Evolutionary conservation across 164 flowering plant species (phyloP), one percentile per base, ranked within the genome.

Genomic region (Dillenia turbinata): DNA sequence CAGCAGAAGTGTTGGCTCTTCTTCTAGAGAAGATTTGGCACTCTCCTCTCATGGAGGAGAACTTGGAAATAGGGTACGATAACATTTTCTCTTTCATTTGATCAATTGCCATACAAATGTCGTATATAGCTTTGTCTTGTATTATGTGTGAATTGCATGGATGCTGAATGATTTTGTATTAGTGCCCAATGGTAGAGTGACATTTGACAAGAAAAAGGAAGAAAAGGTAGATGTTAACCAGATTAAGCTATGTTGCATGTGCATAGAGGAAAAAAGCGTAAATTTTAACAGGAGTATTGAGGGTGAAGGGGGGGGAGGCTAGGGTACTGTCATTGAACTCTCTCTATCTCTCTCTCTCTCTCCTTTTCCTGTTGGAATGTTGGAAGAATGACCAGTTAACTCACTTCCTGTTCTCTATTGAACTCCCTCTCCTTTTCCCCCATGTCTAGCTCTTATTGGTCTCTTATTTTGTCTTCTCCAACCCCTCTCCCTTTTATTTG

Each of bases 31-130:
- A 69, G 76, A 75, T 62, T 55, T 77, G 53, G 76, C 52, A 24
- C 54, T 77, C 43, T 54, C 43, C 44, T 62, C 76, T 14, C 76
- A 64, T 58, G 83, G 73, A 15, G 76, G 75, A 64, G 85, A 83
- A 62, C 61, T 47, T 60, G 80, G 59, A 17, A 81, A 75, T 66
- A 74, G 75, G 85, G 96, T 87, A 57, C n/a, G 81, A 11, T 55
- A 57, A 52, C 45, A 43, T 14, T 52, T 48, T 66, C 24, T 16
- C 59, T 49, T 24, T 47, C 45, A 33, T 40, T 12, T 54, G 43
- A 57, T 26, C 9, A 44, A 17, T 66, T 53, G 17, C 44, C 44
- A 51, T 49, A 50, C n/a, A 49, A 46, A 49, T 60, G 54, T 13
- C 15, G 33, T 45, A 10, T 49, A 33, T 61, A 24, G 9, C 8